Conservation (phyloP, 192 early-diverging fungal species). For the Linnemannia exigua region DNA sequence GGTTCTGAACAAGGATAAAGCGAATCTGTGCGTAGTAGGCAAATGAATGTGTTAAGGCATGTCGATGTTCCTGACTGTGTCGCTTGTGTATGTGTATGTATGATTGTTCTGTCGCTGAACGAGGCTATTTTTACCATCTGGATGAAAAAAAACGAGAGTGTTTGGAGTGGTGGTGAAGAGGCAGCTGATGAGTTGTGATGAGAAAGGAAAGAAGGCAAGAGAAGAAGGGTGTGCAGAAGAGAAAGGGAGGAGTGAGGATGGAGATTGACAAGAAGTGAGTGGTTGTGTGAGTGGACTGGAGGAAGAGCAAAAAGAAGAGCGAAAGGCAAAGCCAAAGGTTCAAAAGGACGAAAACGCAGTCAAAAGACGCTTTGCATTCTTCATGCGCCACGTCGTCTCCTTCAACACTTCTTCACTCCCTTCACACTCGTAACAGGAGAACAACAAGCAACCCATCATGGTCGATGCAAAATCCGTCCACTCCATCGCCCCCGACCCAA, state of each 20-base stretch:
- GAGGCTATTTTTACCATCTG: neutral
- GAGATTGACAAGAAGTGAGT: neutral
- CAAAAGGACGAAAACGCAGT: neutral
- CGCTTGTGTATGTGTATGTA: neutral
- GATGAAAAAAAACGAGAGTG: neutral
- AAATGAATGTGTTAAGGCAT: neutral
- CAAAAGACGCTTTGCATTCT: neutral
- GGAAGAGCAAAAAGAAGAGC: neutral
- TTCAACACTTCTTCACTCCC: neutral
- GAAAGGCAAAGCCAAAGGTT: neutral
- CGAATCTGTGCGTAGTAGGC: conserved; percentile 70
- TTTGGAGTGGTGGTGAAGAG: neutral
- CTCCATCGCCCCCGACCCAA: conserved; percentile 69
- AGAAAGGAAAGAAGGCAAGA: neutral
- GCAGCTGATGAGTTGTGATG: neutral
- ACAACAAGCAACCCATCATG: conserved; percentile 12
- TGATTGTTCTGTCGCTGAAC: neutral
- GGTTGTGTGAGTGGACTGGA: neutral
- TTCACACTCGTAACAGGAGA: neutral
- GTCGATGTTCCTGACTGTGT: neutral
- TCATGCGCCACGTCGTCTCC: neutral
- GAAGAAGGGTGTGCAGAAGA: neutral
- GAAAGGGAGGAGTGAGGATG: neutral
- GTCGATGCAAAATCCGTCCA: conserved; percentile 52
- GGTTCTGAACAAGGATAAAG: conserved; percentile 98